Conservation (phyloP, 495 filamentous ascomycete genomes). For the Tricharina praecox region DNA sequence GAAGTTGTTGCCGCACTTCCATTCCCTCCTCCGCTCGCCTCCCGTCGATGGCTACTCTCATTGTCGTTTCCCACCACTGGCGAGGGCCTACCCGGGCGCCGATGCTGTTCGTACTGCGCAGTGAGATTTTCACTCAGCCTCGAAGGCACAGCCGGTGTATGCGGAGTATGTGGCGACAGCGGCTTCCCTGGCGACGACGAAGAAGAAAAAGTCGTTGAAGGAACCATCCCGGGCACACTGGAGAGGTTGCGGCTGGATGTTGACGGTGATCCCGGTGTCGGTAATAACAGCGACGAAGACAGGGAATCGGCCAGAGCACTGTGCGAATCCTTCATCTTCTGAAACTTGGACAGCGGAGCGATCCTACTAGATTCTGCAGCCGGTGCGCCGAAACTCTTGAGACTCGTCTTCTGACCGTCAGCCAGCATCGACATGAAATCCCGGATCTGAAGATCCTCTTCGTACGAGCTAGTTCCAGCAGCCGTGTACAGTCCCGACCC, state of each 20-base stretch:
- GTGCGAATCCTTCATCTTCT: slow-evolving; percentile 82
- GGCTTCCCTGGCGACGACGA: slow-evolving; percentile 85
- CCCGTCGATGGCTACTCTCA: slow-evolving; percentile 1
- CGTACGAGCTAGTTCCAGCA: slow-evolving; percentile 18
- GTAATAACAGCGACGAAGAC: slow-evolving; percentile 63
- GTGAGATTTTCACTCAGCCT: slow-evolving; percentile 52
- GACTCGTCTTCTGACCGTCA: slow-evolving; percentile 19
- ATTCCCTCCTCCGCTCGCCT: slow-evolving; percentile 6
- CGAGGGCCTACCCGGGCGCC: slow-evolving; percentile 9
- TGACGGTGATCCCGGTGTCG: slow-evolving; percentile 50
- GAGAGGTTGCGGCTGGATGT: slow-evolving; percentile 53
- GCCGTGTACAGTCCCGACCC: slow-evolving; percentile 72
- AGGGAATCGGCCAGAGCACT: slow-evolving; percentile 73
- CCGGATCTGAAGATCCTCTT: slow-evolving; percentile 23
- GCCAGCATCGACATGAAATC: slow-evolving; percentile 23
- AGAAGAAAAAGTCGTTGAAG: slow-evolving; percentile 62
- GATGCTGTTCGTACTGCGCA: slow-evolving; percentile 18
- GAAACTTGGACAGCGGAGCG: slow-evolving; percentile 48
- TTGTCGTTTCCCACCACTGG: background rate
- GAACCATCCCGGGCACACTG: slow-evolving; percentile 69
- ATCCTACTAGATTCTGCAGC: slow-evolving; percentile 15
- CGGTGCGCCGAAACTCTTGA: slow-evolving; percentile 21
- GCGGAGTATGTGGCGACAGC: slow-evolving; percentile 81
- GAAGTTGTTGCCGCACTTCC: slow-evolving; percentile 26
- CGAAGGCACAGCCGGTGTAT: slow-evolving; percentile 82